These are phyloP conservation scores for Conticribra weissflogii DNA, from an alignment of 108 stramenopile species.

Conservation along the genomic window DNA sequence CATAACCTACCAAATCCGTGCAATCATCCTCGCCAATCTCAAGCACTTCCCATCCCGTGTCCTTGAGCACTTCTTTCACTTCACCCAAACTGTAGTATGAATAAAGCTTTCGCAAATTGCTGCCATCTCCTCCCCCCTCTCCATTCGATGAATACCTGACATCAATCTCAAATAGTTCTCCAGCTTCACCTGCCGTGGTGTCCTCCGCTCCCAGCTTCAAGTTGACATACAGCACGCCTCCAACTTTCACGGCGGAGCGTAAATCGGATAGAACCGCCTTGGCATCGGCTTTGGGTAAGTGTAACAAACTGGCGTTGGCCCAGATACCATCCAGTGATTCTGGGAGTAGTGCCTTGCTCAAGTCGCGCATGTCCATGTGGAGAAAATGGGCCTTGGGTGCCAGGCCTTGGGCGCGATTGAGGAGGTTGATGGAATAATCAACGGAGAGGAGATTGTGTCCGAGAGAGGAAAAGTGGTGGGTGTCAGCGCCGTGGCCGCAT, in stretches of 20 bases:
- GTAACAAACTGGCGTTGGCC: constrained; percentile 28
- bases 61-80: constrained; percentile 17
- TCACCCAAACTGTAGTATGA: constrained; percentile 24
- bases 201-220: constrained; percentile 12
- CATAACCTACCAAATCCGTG: constrained; percentile 3
- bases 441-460: constrained; percentile 27
- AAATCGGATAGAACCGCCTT: constrained; percentile 1
- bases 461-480: constrained; percentile 23
- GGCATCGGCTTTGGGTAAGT: constrained; percentile 28
- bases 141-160: constrained; percentile 3
- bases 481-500: constrained; percentile 31
- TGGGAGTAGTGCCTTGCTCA: constrained; percentile 7
- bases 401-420: constrained; percentile 16
- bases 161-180: constrained; percentile 29
- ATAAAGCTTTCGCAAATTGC: constrained; percentile 21
- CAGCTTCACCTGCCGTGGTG: constrained; percentile 8
- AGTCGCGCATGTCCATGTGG: constrained; percentile 32
- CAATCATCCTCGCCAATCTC: constrained; percentile 30
- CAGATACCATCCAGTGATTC: constrained; percentile 32
- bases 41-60: constrained; percentile 24
- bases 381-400: constrained; percentile 31
- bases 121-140: background rate
- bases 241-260: constrained; percentile 20
- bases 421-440: constrained; percentile 23
- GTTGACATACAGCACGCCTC: constrained; percentile 32